Percentiles rank a stretch among this genome's conserved stretches.
These are phyloP conservation scores for Syncephalastrum racemosum DNA, from an alignment of 371 early-diverging fungal species.

Conservation along the genomic window DNA sequence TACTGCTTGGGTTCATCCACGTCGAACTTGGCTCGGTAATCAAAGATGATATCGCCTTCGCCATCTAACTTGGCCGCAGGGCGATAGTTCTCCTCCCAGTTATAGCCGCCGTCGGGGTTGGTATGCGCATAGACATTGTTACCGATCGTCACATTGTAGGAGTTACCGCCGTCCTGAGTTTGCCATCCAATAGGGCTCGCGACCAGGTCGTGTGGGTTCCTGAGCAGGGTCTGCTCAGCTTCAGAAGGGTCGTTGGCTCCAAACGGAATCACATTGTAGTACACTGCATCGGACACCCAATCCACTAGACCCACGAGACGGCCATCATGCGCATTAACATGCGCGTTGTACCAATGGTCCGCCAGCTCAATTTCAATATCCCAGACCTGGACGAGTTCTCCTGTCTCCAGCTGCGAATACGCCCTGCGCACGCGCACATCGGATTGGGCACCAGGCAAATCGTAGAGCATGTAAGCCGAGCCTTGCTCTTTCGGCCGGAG, in stretches of 20 bases:
- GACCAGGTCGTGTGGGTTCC: slow-evolving; percentile 68
- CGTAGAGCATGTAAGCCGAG: too few species aligned
- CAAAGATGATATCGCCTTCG: slow-evolving; percentile 62
- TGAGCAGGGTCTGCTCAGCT: slow-evolving; percentile 62
- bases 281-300: slow-evolving; percentile 78
- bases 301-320: slow-evolving; percentile 76
- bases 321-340: slow-evolving; percentile 75
- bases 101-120: slow-evolving; percentile 47
- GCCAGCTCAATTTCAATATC: slow-evolving; percentile 87
- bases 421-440: slow-evolving; percentile 56
- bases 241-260: slow-evolving; percentile 86
- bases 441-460: slow-evolving; percentile 51
- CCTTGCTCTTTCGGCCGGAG: neutral
- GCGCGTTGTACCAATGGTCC: slow-evolving; percentile 89
- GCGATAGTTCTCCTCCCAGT: slow-evolving; percentile 71
- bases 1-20: slow-evolving; percentile 69
- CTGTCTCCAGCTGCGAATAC: slow-evolving; percentile 59
- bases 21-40: slow-evolving; percentile 72
- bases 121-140: slow-evolving; percentile 56
- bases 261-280: slow-evolving; percentile 84
- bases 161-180: slow-evolving; percentile 36
- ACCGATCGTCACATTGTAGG: slow-evolving; percentile 70
- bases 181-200: slow-evolving; percentile 87
- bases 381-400: slow-evolving; percentile 70
- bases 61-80: slow-evolving; percentile 58